phyloP scores from a whole-genome alignment of 768 basidiomycete genomes.

The Serendipita vermifera region DNA sequence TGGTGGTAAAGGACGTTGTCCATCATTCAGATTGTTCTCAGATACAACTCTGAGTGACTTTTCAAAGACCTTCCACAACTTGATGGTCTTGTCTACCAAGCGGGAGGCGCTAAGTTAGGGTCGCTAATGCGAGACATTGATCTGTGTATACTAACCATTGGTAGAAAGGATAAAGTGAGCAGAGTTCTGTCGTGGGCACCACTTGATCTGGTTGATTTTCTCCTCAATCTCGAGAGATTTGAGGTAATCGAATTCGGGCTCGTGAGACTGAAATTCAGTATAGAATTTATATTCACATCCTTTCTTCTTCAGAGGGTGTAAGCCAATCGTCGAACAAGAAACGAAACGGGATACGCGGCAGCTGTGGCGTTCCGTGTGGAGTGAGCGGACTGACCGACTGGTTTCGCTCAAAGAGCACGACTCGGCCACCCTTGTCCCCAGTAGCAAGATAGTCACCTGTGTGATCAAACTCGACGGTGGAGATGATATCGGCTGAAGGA shows the following conservation, averaged over 20 bases:
- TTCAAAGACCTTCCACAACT: constrained; percentile 99
- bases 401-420: constrained; percentile 96
- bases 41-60: constrained; percentile 91
- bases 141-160: constrained; percentile 62
- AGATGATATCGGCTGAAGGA: constrained; percentile 91
- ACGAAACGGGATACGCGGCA: constrained; percentile 10
- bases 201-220: constrained; percentile 99
- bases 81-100: constrained; percentile 90
- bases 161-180: constrained; percentile 96
- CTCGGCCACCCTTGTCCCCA: constrained; percentile 97
- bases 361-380: constrained; percentile 4
- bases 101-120: not conserved
- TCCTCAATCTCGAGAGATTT: constrained; percentile 99
- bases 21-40: constrained; percentile 87
- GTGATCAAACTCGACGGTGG: constrained; percentile 98
- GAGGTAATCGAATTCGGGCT: constrained; percentile 99
- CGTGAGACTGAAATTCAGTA: constrained; percentile 98
- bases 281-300: constrained; percentile 99
- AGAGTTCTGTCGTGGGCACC: constrained; percentile 96
- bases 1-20: constrained; percentile 53
- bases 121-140: too few species aligned
- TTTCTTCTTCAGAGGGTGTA: constrained; percentile 62
- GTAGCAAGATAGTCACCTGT: constrained; percentile 99
- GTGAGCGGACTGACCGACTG: constrained; percentile 56
- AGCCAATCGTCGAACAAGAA: constrained; percentile 17